phyloP scores from a whole-genome alignment of 306 rosid genomes.

The Quercus agrifolia region DNA sequence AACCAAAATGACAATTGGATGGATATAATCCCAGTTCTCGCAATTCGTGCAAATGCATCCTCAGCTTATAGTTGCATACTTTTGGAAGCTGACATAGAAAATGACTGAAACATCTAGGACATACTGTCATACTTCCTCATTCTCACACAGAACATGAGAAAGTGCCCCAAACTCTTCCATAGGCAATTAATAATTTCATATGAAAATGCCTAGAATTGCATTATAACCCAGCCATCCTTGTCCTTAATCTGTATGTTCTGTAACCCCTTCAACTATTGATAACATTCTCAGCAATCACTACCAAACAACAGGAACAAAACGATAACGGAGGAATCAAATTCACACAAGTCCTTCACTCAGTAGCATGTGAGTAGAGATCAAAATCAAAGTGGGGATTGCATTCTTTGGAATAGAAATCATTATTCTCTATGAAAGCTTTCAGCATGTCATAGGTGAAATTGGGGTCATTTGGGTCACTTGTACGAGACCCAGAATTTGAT shows the following conservation, averaged over 20 bases:
- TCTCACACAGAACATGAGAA: background rate
- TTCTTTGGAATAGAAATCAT: conserved; percentile 65
- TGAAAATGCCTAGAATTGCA: background rate
- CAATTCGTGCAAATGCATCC: background rate
- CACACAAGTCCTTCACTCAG: conserved; percentile 1
- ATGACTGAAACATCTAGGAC: background rate
- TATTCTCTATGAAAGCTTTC: conserved; percentile 55
- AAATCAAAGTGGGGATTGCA: conserved; percentile 64
- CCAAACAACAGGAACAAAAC: background rate
- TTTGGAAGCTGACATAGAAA: background rate
- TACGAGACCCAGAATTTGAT: conserved; percentile 38
- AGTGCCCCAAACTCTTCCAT: background rate
- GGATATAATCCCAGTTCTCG: background rate
- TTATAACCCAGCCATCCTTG: background rate
- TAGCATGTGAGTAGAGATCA: background rate
- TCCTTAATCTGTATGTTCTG: background rate
- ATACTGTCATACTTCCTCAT: background rate
- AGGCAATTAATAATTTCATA: background rate
- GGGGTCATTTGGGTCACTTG: conserved; percentile 55
- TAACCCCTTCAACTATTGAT: background rate
- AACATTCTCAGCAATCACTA: background rate
- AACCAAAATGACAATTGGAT: background rate
- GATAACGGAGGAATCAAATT: background rate
- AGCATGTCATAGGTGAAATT: conserved; percentile 53
- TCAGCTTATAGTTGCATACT: background rate